Base-by-base conservation (phyloP, 1,284 basidiomycete species). In the Inonotus obliquus region DNA sequence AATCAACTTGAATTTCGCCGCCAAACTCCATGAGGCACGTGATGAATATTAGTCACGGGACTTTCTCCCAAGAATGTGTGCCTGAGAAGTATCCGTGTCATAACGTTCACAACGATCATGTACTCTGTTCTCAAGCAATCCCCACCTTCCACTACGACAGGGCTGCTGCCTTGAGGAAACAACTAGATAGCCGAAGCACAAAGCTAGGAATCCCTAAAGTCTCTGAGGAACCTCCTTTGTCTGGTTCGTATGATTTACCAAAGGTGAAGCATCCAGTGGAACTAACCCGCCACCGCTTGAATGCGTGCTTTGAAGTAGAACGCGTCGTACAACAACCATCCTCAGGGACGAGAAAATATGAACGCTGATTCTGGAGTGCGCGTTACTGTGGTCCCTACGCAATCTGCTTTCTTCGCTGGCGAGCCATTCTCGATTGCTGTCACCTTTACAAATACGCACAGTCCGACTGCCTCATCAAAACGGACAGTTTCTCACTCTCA, bases 361-460 rank as follows among this genome's bases (percentile, higher is more conserved):
- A 49, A 51, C 11, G 17, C 47, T 51, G 54, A 61, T 21, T 48
- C 54, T 17, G 60, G 60, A 4, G 81, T 91, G 10, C 83, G 85
- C 49, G 83, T 91, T 51, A 78, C 83, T 32, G 85, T 89, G 27
- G 80, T 86, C 0, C 95, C 95, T 2, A 81, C 88, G 0, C 89
- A 94, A 65, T 91, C 92, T 0, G 92, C 92, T 0, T 97, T 91
- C 76, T 98, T 96, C 73, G 94, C 95, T 0, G 95, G 95, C 63
- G 95, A 98, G 73, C 78, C 83, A 0, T 92, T 96, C 73, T 79
- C 85, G 5, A 92, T 92, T 17, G 88, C 84, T 4, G 87, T 98
- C 69, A 89, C 91, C 0, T 94, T 97, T 74, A 89, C 89, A 51
- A 97, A 96, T 72, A 90, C 86, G 5, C 83, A 83, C 19, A 78